Base-by-base conservation (phyloP, 2,329 filamentous ascomycete species). In the Sphaerulina vaccinii region DNA sequence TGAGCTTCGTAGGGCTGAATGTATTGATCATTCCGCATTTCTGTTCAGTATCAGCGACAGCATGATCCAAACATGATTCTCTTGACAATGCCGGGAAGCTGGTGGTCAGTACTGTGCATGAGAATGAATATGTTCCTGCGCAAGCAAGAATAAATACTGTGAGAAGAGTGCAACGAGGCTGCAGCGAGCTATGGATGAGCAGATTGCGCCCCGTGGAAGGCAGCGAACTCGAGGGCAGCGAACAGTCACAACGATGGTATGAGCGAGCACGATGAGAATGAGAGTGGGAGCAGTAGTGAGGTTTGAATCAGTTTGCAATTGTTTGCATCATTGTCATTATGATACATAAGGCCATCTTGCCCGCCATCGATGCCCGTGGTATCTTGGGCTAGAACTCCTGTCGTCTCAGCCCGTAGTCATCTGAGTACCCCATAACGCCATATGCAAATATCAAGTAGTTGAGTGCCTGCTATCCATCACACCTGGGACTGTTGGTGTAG, bases 251-350 rank as follows among this genome's bases (percentile, higher is more conserved):
- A 13, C 8, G n/a, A n/a, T n/a, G n/a, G n/a, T n/a, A n/a, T n/a
- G n/a, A n/a, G n/a, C n/a, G 21, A 19, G 35, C 16, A 15, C 7
- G 10, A 37, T 13, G 8, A 6, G 32, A 2, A 47, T 21, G 8
- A 23, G n/a, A 21, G 4, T 13, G 16, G 15, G 24, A 22, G 23
- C 49, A 33, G 15, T 23, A 24, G 23, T 40, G 35, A 46, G 49
- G 38, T 13, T 46, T 46, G 63, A 60, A 64, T 60, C 54, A 49
- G 54, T 24, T 60, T 57, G 56, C 58, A 54, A 55, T 57, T 60
- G 58, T 53, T 54, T 58, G 66, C 61, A 68, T 57, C 67, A 68
- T 68, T 57, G 62, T 68, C 68, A 68, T 70, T 70, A 70, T 69
- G 67, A 69, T 70, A 70, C 68, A 68, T 35, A n/a, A 40, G 45